These are phyloP conservation scores for Apiospora koreana DNA, from an alignment of 2,329 filamentous ascomycete species.

Conservation along the genomic window DNA sequence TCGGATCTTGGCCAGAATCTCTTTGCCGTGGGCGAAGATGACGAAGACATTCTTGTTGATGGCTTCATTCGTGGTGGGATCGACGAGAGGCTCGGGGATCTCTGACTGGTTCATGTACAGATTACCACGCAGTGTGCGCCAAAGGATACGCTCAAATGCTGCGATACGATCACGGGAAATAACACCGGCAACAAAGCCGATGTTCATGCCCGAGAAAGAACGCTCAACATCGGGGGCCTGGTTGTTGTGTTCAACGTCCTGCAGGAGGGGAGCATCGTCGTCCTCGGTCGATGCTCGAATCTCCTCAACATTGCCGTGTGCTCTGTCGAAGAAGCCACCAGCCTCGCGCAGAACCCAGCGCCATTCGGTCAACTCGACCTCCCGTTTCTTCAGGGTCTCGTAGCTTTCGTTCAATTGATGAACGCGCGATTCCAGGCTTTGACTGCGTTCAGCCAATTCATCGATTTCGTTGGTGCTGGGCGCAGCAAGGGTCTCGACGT, in stretches of 20 bases:
- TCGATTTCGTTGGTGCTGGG: constrained; percentile 95
- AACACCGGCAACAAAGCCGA: constrained; percentile 96
- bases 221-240: constrained; percentile 70
- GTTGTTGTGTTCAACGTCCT: constrained; percentile 85
- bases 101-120: constrained; percentile 99
- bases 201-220: constrained; percentile 97
- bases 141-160: constrained; percentile 95
- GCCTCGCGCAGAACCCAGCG: constrained; percentile 96
- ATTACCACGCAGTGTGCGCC: constrained; percentile 95
- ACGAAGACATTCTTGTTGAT: constrained; percentile 98
- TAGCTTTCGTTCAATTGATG: constrained; percentile 96
- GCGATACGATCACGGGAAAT: constrained; percentile 91
- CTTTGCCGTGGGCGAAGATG: constrained; percentile 97
- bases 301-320: constrained; percentile 94
- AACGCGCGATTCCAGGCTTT: constrained; percentile 89
- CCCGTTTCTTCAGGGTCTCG: constrained; percentile 95
- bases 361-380: constrained; percentile 97
- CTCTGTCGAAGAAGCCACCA: constrained; percentile 94
- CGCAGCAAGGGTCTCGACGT: constrained; percentile 80
- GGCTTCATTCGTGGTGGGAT: constrained; percentile 89
- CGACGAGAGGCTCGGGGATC: constrained; percentile 89
- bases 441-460: constrained; percentile 87
- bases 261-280: constrained; percentile 90
- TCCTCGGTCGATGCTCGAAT: constrained; percentile 88
- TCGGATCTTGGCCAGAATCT: constrained; percentile 97